A percentile compares a stretch with the other conserved stretches of the same genome.
These are phyloP conservation scores for Heracleum sosnowskyi DNA, from an alignment of 129 eudicot species.

Conservation along the genomic window DNA sequence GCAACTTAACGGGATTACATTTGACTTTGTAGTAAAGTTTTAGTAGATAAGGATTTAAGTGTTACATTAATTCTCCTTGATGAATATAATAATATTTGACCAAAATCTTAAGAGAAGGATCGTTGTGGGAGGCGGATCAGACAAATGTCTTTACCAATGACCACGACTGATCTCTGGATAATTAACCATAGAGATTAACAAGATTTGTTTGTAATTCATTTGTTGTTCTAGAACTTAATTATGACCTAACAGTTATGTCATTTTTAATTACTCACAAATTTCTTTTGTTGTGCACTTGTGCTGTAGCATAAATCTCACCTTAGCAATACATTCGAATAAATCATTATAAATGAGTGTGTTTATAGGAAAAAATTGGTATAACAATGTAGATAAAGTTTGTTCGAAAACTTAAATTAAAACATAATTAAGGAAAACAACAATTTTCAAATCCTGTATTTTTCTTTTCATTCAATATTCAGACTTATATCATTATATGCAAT, in stretches of 20 bases:
- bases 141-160: background rate
- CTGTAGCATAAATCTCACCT: too few relatives aligned
- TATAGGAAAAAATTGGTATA: too few relatives aligned
- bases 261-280: too few relatives aligned
- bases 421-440: too few relatives aligned
- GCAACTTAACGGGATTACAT: background rate
- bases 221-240: background rate
- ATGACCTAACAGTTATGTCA: background rate
- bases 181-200: background rate
- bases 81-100: conserved; percentile 1
- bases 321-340: too few relatives aligned
- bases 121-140: background rate
- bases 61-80: background rate
- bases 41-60: background rate
- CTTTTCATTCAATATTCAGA: too few relatives aligned
- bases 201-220: background rate
- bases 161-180: background rate
- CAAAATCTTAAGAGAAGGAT: background rate
- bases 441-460: too few relatives aligned
- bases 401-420: too few relatives aligned
- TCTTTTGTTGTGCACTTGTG: too few relatives aligned
- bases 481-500: too few relatives aligned
- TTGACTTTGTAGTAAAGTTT: conserved; percentile 4
- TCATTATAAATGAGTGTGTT: too few relatives aligned
- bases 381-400: too few relatives aligned